Conservation (phyloP, 352 stramenopile genomes). For the Halophytophthora polymorphica region DNA sequence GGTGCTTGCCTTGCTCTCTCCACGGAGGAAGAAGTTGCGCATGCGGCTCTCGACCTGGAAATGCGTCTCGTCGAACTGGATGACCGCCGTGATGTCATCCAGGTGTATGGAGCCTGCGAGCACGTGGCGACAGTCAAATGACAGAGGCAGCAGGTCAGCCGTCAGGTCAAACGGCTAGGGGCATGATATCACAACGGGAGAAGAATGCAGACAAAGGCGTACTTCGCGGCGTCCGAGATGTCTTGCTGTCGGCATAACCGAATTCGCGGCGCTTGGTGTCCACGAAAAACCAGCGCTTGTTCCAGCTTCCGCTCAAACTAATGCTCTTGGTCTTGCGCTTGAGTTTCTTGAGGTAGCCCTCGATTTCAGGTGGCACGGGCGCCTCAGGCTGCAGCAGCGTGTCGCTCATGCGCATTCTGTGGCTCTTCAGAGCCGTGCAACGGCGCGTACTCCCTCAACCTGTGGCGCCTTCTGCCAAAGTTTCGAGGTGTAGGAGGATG, state of each 20-base stretch:
- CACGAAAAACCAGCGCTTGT: constrained; percentile 87
- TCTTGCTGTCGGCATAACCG: constrained; percentile 59
- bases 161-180: background rate
- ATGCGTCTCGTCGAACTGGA: constrained; percentile 84
- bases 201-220: constrained; percentile 8
- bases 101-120: constrained; percentile 72
- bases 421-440: constrained; percentile 2
- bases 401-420: constrained; percentile 20
- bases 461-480: constrained; percentile 8
- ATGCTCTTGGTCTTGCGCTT: constrained; percentile 83
- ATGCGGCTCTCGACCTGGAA: constrained; percentile 83
- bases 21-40: constrained; percentile 83
- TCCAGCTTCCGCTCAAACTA: constrained; percentile 64
- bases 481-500: too few relatives aligned
- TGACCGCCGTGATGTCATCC: constrained; percentile 83
- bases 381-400: constrained; percentile 33
- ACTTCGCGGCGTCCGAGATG: constrained; percentile 44
- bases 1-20: constrained; percentile 80
- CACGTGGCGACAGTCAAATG: background rate
- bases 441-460: constrained; percentile 12
- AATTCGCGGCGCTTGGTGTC: constrained; percentile 73
- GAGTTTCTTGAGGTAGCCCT: constrained; percentile 86
- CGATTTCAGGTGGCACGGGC: constrained; percentile 67
- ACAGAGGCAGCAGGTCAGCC: constrained; percentile 1
- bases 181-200: background rate